These are phyloP conservation scores for Ogataea degrootiae DNA, from an alignment of 805 yeast species.

Conservation along the genomic window DNA sequence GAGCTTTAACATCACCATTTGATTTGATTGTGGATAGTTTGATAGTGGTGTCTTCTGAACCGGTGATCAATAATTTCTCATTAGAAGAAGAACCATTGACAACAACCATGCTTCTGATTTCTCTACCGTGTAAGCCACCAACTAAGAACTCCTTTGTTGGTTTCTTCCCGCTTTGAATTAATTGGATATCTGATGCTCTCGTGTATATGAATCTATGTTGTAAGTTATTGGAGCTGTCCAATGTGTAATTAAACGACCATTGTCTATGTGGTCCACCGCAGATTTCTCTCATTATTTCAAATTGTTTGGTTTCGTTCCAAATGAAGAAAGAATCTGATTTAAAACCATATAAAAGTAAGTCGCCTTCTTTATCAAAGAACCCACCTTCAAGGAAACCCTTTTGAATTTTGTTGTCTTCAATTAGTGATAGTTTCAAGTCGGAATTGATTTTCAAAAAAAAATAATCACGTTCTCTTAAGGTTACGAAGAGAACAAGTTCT, in stretches of 20 bases:
- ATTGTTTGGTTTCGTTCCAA: constrained; percentile 76
- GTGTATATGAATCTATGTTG: constrained; percentile 51
- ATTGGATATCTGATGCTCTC: constrained; percentile 45
- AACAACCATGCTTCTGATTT: constrained; percentile 71
- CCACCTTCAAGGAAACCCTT: constrained; percentile 84
- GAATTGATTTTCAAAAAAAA: constrained; percentile 32
- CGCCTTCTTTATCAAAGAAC: constrained; percentile 35
- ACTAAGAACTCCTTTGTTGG: constrained; percentile 30
- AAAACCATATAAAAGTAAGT: constrained; percentile 72
- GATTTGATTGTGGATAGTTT: constrained; percentile 42
- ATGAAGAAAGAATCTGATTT: constrained; percentile 71
- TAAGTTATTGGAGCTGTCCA: constrained; percentile 15
- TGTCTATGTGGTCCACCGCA: constrained; percentile 93
- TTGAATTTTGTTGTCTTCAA: constrained; percentile 52
- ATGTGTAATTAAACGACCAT: constrained; percentile 52
- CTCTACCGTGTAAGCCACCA: constrained; percentile 87
- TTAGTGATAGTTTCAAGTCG: constrained; percentile 4
- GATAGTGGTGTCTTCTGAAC: constrained; percentile 85
- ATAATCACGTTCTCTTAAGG: constrained; percentile 67
- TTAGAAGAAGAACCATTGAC: constrained; percentile 22
- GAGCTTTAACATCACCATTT: constrained; percentile 41
- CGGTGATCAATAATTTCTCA: constrained; percentile 55
- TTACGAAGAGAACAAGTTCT: constrained; percentile 34
- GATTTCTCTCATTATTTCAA: constrained; percentile 59
- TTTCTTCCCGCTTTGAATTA: constrained; percentile 30